Base-by-base conservation (phyloP, 2,329 filamentous ascomycete species). In the Apiospora kogelbergensis region DNA sequence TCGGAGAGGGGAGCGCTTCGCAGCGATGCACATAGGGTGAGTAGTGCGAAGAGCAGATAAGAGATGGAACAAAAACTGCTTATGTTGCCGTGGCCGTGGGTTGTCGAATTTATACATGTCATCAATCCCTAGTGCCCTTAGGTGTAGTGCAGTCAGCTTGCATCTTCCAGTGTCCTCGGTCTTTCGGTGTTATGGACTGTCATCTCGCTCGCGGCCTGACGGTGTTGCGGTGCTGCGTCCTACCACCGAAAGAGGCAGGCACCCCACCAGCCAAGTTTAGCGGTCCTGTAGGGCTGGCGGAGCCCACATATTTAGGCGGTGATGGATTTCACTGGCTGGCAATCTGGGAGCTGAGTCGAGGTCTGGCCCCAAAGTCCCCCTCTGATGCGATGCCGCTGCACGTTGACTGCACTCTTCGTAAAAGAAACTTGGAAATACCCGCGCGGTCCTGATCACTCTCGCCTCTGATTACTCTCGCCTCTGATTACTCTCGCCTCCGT, bases 61-160 rank as follows among this genome's bases (percentile, higher is more conserved):
- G n/a, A 7, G 24, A 15, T 10, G 17, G 15, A 33, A 15, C 20
- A n/a, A 20, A n/a, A 1, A 1, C 37, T n/a, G 3, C 26, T 13
- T 7, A 2, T 60, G 13, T 11, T n/a, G 17, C 3, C 7, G 20
- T n/a, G 30, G 26, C n/a, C n/a, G n/a, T n/a, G n/a, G n/a, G n/a
- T 2, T 22, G 17, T 2, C 10, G 1, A 3, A 4, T 37, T 60
- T 60, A 60, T 60, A 57, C 20, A n/a, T 37, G 3, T 37, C 26
- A n/a, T 60, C 9, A 41, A 41, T 13, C 9, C 3, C 22, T 17
- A 24, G 48, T 17, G 24, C 24, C 24, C 11, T n/a, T 1, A 1
- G 6, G 2, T 3, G 1, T 0, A 15, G 6, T 30, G 1, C 0
- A 15, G 6, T 30, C 15, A 48, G 26, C 13, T 17, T 11, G 17